Base-by-base conservation (phyloP, 768 basidiomycete genomes). In the Amanita pallidorosea region DNA sequence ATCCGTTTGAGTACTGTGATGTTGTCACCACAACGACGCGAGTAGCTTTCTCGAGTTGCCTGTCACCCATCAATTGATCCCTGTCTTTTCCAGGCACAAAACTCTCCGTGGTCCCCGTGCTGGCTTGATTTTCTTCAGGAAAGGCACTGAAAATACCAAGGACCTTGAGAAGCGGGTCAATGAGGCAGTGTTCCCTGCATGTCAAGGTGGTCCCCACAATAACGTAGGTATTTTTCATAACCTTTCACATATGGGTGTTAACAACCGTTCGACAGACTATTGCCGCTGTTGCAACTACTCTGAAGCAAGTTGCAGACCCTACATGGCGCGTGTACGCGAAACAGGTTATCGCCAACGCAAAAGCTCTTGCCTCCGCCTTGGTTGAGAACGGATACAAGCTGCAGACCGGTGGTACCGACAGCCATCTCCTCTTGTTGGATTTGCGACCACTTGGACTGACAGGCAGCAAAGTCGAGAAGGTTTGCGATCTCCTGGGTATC, bases 191-290 rank as follows among this genome's bases (percentile, higher is more conserved):
- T 99, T 99, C 83, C 96, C 96, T 52, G 95, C 96, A 33, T 98
- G 96, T 79, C 96, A 98, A 71, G 96, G 96, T 69, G 96, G 95
- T 45, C 96, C 95, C 40, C 96, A 98, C 76, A 98, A 98, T 75
- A 93, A 99, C 72, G 88, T 88, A 51, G 51, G 81, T 57, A 29
- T 43, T 31, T 27, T 35, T 47, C 36, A 22, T 25, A 46, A 18
- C 22, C 22, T 35, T n/a, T 40, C 12, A 36, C 45, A 13, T 6
- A 20, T 25, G 23, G 3, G n/a, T n/a, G 23, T 7, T 17, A 13
- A 15, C 27, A 41, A 36, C 27, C 33, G 9, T 46, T 35, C 33
- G 43, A 17, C 50, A 91, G 87, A 91, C 95, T 56, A 98, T 99
- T 54, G 95, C 95, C 37, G 92, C 82, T 59, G 75, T 99, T 55